Evolutionary conservation across 1,284 basidiomycete species (phyloP).

Genomic region (Bondarzewia mesenterica): DNA sequence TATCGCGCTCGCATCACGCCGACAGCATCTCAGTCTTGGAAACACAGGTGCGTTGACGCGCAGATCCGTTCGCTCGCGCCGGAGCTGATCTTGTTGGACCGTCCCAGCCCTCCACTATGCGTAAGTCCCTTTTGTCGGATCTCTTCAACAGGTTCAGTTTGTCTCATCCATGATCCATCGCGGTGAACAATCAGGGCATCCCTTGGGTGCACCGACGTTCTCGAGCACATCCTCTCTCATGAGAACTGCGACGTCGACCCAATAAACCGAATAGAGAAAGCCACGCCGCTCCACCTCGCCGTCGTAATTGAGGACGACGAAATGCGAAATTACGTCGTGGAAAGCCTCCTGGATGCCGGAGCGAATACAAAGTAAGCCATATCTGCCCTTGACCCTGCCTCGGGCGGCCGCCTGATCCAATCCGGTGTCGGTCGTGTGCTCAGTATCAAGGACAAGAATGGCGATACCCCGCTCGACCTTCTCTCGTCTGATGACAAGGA

Average conservation of each 20-base stretch:
- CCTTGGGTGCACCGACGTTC: conserved; percentile 53
- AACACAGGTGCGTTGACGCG: conserved; percentile 48
- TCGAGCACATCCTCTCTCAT: conserved; percentile 68
- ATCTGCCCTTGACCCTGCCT: neutral
- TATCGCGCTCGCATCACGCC: neutral
- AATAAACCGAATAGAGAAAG: conserved; percentile 63
- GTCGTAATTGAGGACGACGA: conserved; percentile 56
- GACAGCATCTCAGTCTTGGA: conserved; percentile 42
- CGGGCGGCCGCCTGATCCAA: neutral
- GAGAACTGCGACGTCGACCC: conserved; percentile 83
- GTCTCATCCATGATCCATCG: neutral
- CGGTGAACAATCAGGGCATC: conserved; percentile 40
- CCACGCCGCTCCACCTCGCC: conserved; percentile 82
- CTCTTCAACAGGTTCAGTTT: neutral
- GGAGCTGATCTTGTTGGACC: neutral
- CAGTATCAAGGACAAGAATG: conserved; percentile 71
- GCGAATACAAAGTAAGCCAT: conserved; percentile 57
- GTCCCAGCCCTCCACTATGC: conserved; percentile 69
- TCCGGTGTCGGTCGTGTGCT: neutral
- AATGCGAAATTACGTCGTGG: conserved; percentile 45
- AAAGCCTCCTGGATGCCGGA: conserved; percentile 69
- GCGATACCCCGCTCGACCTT: conserved; percentile 50
- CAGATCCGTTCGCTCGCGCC: neutral
- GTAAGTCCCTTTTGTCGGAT: conserved; percentile 34
- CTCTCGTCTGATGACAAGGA: conserved; percentile 42